These are phyloP conservation scores for Pseudozyma tsukubaensis DNA, from an alignment of 1,284 basidiomycete species.

Conservation along the genomic window DNA sequence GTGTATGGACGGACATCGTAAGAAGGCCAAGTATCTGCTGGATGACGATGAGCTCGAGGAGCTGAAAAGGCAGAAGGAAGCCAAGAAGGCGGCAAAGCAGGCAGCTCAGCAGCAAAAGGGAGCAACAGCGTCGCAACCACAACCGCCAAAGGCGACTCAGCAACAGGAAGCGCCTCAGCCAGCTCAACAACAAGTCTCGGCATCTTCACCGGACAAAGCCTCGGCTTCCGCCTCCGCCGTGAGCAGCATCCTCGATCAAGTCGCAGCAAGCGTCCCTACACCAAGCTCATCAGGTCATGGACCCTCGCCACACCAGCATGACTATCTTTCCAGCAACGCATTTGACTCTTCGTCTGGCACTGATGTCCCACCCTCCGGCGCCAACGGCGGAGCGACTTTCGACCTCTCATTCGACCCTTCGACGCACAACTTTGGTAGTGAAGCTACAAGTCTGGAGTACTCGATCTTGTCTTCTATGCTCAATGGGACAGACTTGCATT, in stretches of 20 bases:
- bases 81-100: constrained; percentile 47
- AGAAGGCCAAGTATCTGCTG: constrained; percentile 91
- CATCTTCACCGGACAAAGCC: constrained; percentile 31
- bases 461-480: constrained; percentile 91
- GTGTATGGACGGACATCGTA: constrained; percentile 92
- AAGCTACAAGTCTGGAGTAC: constrained; percentile 89
- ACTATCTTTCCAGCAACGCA: constrained; percentile 48
- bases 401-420: constrained; percentile 75
- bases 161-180: constrained; percentile 22
- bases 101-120: constrained; percentile 19
- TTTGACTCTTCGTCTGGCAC: constrained; percentile 30
- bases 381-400: constrained; percentile 21
- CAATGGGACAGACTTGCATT: constrained; percentile 61
- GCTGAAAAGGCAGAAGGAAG: constrained; percentile 54
- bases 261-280: constrained; percentile 22
- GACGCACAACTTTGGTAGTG: constrained; percentile 80
- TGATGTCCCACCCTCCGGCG: constrained; percentile 11
- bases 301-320: constrained; percentile 42
- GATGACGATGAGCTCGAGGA: constrained; percentile 66
- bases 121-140: constrained; percentile 4
- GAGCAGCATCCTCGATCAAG: constrained; percentile 43
- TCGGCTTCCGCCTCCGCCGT: constrained; percentile 11
- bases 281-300: constrained; percentile 45
- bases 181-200: constrained; percentile 11
- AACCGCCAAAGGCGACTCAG: not conserved